Base-by-base conservation (phyloP, 2,329 filamentous ascomycete genomes). In the Beauveria sp. region DNA sequence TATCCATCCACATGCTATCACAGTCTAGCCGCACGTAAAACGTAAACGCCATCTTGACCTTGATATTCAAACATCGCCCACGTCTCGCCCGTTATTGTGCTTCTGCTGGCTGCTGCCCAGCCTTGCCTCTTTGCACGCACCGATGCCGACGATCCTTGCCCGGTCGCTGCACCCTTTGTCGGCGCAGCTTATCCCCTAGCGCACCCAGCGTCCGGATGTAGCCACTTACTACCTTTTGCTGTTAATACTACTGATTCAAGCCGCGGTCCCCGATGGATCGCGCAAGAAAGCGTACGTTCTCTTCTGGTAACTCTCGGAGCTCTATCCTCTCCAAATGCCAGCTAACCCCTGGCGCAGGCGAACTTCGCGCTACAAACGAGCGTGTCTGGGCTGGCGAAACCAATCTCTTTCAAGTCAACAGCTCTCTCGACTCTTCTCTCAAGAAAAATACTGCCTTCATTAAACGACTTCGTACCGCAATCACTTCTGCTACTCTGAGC, bases 361-460 rank as follows among this genome's bases (percentile, higher is more conserved):
- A 96, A 80, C 83, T 98, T 77, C 90, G 92, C 80, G 85, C 89
- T 78, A 81, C 96, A 71, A 99, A 99, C 75, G 83, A 87, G 72
- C 85, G 86, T 77, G 90, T 89, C 65, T 99, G 95, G 95, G 83
- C 89, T 73, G 93, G 91, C 71, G 91, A 96, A 70, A 87, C 84
- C 96, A 92, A 90, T 79, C 78, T 96, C 65, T 91, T 96, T 71
- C 77, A 85, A 60, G 87, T 95, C 68, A 87, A 85, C 74, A 83
- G 84, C 71, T 89, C 90, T 34, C 88, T 98, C 71, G 93, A 98
- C 75, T 96, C 93, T 58, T 95, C 93, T 57, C 82, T 98, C 74
- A 97, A 96, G 79, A 98, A 97, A 80, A 98, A 98, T 70, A 98
- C 93, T 4, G 92, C 93, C 67, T 97, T 98, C 75, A 98, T 98